Conservation (phyloP, 495 filamentous ascomycete species). For the Podospora tetraspora region DNA sequence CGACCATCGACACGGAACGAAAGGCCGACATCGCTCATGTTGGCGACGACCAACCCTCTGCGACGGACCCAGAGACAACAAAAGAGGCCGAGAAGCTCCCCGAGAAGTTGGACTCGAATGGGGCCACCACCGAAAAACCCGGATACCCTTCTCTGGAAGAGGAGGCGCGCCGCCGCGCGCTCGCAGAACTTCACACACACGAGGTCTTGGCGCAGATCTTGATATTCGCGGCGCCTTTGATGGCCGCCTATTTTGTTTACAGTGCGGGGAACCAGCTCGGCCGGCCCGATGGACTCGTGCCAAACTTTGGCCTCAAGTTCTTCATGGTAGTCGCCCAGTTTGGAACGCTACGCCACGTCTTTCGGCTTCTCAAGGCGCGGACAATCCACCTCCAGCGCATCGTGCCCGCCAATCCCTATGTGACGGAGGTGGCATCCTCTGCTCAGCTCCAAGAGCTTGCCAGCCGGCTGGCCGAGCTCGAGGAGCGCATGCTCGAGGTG, state of each 20-base stretch:
- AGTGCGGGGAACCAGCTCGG: conserved; percentile 68
- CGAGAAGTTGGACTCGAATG: conserved; percentile 28
- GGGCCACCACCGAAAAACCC: not conserved
- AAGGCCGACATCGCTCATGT: conserved; percentile 40
- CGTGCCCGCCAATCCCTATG: conserved; percentile 51
- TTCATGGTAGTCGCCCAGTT: conserved; percentile 87
- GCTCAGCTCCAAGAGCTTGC: conserved; percentile 53
- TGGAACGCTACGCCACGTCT: conserved; percentile 70
- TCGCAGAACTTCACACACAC: conserved; percentile 63
- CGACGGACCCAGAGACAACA: conserved; percentile 14
- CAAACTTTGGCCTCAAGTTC: conserved; percentile 89
- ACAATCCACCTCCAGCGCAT: conserved; percentile 79
- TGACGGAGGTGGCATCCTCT: conserved; percentile 36
- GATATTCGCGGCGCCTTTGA: conserved; percentile 73
- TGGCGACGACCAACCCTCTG: conserved; percentile 4
- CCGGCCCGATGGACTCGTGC: conserved; percentile 77
- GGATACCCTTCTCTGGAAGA: not conserved
- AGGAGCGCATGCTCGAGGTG: conserved; percentile 42
- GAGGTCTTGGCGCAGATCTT: conserved; percentile 66
- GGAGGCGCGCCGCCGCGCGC: conserved; percentile 33
- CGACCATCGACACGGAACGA: conserved; percentile 42
- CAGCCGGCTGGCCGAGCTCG: conserved; percentile 64
- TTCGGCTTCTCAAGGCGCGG: conserved; percentile 70
- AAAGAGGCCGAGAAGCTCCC: conserved; percentile 37
- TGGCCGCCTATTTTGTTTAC: conserved; percentile 77